Evolutionary conservation across 331 rosid genomes (phyloP).

Genomic region (Quercus tomentella): DNA sequence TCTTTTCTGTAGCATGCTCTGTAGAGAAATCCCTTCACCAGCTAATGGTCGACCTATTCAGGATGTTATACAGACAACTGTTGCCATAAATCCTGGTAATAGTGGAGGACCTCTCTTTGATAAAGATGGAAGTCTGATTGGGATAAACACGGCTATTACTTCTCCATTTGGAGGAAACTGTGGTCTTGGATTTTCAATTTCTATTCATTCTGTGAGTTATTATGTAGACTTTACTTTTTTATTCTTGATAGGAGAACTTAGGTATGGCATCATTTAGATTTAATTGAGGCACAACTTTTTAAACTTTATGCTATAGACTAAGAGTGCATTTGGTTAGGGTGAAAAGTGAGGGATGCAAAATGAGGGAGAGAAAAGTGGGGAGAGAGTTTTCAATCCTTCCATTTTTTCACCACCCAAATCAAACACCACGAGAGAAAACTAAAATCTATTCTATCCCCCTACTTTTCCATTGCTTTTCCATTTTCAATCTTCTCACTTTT

Average conservation of each 20-base stretch:
- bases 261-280: not conserved
- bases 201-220: constrained; percentile 84
- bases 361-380: too few relatives aligned
- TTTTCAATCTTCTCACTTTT: too few relatives aligned
- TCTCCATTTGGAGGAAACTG: constrained; percentile 87
- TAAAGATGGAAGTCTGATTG: constrained; percentile 80
- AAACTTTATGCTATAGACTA: not conserved
- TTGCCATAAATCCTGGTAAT: constrained; percentile 95
- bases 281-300: not conserved
- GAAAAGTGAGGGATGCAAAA: too few relatives aligned
- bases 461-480: too few relatives aligned
- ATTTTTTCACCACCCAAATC: too few relatives aligned
- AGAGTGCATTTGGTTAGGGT: not conserved
- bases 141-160: constrained; percentile 87
- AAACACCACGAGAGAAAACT: too few relatives aligned
- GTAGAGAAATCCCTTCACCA: constrained; percentile 95
- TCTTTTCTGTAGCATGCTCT: constrained; percentile 62
- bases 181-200: constrained; percentile 96
- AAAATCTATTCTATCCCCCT: too few relatives aligned
- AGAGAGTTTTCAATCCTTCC: too few relatives aligned
- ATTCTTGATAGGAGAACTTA: not conserved
- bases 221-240: not conserved
- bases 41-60: constrained; percentile 97
- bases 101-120: constrained; percentile 98
- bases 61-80: constrained; percentile 96